A percentile compares a stretch with the other conserved stretches of the same genome.
Evolutionary conservation across 2,329 filamentous ascomycete genomes (phyloP).

Genomic region (Beauveria australis): DNA sequence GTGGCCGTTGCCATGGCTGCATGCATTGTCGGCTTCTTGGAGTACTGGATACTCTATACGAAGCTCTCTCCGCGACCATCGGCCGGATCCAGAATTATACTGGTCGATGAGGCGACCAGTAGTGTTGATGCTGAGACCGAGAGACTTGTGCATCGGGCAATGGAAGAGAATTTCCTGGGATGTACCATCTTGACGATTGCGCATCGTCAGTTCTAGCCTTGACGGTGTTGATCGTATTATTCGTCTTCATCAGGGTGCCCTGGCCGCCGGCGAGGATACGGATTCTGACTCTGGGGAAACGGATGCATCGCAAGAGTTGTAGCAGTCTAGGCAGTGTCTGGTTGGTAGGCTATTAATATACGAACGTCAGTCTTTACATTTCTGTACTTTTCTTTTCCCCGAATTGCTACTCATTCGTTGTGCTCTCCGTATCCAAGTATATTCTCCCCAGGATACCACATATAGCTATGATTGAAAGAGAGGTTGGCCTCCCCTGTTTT

Average conservation of each 20-base stretch:
- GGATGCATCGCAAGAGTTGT: not conserved
- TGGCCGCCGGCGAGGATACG: not conserved
- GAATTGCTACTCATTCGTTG: too few species aligned
- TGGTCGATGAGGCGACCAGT: slow-evolving; percentile 6
- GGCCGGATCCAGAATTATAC: not conserved
- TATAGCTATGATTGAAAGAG: too few species aligned
- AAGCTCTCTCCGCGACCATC: not conserved
- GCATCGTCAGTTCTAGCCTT: not conserved
- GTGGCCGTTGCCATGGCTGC: not conserved
- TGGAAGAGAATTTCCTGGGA: not conserved
- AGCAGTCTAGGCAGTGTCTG: not conserved
- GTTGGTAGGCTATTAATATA: too few species aligned
- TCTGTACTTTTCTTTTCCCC: too few species aligned
- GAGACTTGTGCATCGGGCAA: not conserved
- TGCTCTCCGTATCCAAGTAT: too few species aligned
- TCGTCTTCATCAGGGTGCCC: not conserved
- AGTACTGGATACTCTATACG: not conserved
- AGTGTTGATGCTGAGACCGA: not conserved
- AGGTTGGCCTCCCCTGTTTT: too few species aligned
- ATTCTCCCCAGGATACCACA: too few species aligned
- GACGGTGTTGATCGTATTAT: not conserved
- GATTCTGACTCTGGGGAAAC: not conserved
- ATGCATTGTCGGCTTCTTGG: not conserved
- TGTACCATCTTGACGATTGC: not conserved
- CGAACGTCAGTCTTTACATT: too few species aligned